Evolutionary conservation across 331 rosid species (phyloP).

Genomic region (Malus hybrid): DNA sequence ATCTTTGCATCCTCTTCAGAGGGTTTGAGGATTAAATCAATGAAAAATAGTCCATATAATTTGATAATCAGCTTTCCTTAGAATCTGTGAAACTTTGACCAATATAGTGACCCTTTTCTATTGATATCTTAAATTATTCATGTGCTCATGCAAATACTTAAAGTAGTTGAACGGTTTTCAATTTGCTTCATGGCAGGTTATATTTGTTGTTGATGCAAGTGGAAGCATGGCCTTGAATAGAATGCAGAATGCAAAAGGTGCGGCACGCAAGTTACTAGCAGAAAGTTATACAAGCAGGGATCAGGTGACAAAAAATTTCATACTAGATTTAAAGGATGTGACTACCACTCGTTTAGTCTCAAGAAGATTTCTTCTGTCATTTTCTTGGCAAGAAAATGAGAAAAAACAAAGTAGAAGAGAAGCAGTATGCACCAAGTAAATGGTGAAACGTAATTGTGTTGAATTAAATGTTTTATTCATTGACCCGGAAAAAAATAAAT

Average conservation of each 20-base stretch:
- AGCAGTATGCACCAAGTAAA: background rate
- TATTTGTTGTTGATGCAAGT: constrained; percentile 97
- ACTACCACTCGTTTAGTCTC: background rate
- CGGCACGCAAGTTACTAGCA: constrained; percentile 86
- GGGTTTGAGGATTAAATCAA: constrained; percentile 52
- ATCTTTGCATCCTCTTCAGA: constrained; percentile 44
- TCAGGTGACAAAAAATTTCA: constrained; percentile 48
- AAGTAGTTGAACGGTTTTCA: background rate
- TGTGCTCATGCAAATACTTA: background rate
- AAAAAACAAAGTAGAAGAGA: background rate
- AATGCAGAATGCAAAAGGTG: constrained; percentile 99
- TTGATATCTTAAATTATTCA: background rate
- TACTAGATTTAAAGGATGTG: background rate
- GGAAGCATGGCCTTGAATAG: constrained; percentile 99
- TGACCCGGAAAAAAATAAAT: too few species aligned
- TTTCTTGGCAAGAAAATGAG: background rate
- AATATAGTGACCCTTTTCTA: background rate
- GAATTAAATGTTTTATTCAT: background rate
- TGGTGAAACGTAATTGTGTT: background rate
- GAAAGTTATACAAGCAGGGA: constrained; percentile 98
- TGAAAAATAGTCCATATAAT: background rate
- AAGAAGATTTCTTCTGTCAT: background rate
- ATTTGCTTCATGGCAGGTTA: constrained; percentile 46
- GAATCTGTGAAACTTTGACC: background rate
- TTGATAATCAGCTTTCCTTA: background rate